Evolutionary conservation across 1,284 basidiomycete species (phyloP), one percentile per base, ranked within the genome.

Genomic region (Phellopilus nigrolimitatus): DNA sequence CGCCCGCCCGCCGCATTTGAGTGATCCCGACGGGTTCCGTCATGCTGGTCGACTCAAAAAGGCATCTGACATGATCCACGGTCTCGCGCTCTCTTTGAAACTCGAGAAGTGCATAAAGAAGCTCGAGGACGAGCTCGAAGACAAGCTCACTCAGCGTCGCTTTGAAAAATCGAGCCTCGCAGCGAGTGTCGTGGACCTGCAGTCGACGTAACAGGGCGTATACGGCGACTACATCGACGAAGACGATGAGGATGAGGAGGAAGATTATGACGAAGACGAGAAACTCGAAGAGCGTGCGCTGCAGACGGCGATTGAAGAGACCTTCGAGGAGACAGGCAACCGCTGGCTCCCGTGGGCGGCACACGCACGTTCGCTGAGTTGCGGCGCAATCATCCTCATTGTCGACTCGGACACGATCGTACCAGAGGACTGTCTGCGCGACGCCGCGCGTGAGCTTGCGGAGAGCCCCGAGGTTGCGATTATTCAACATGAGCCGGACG

Each of bases 11-110:
- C 74, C 74, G 41, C 82, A 88, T 64, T 78, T 82, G 60, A 68
- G 68, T 59, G 64, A 71, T 34, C 59, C 65, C 15, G 79, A 79
- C 60, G 88, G 87, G 0, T 93, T 82, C 71, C 75, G 79, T 50
- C 86, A 91, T 48, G 84, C 87, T 13, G 91, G 91, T 55, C 80
- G 88, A 24, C 92, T 92, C 75, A 92, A 93, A 74, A 93, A 93
- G 68, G 89, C 88, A 0, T 84, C 82, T 0, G 93, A 94, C 67
- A 88, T 93, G 85, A 94, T 94, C 67, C 91, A 89, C 64, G 88
- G 78, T 1, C 77, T 89, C 27, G 71, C 73, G 40, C 72, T 92
- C 4, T 88, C 85, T 13, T 68, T 91, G 37, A 78, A 79, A 55
- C 75, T 88, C 60, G 90, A 94, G 67, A 79, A 80, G 62, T 79